Evolutionary conservation across 805 yeast genomes (phyloP), one percentile per base, ranked within the genome.

Genomic region (Metschnikowia continentalis): DNA sequence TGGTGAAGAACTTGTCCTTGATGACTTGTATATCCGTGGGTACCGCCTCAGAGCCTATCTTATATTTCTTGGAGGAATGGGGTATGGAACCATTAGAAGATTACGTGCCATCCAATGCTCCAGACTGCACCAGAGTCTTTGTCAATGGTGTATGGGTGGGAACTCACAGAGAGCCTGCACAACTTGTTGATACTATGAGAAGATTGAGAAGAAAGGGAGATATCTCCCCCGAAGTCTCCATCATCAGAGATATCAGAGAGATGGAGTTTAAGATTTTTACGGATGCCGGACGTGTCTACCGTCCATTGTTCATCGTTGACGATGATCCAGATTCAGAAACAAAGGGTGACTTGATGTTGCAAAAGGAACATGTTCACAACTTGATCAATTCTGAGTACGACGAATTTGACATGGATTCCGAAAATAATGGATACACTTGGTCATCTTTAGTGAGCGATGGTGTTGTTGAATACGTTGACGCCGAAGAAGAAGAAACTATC

Each of bases 121-220:
- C 92, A 41, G 89, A 88, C 65, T 89, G 96, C 33, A 91, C 97
- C 2, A 82, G 96, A 71, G 91, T 94, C 49, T 94, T 94, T 67
- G 95, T 94, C 48, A 94, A 94, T 66, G 99, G 99, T 79, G 97
- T 92, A 49, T 94, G 99, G 99, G 95, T 91, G 47, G 99, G 99
- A 75, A 92, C 95, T 36, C 98, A 92, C 67, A 83, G 96, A 73
- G 96, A 92, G 60, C 97, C 99, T 35, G 88, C 91, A n/a, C 81
- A 83, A 67, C 80, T 94, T 64, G 92, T 89, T 50, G 91, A 87
- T 44, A 91, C 97, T 19, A 86, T 94, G 83, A 83, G 94, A 66
- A 83, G 87, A 50, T 79, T 94, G 66, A 83, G 99, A 75, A 86
- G 99, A 79, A 86, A 84, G 66, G 97, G 98, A 62, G 96, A 94